These are phyloP conservation scores for Arthrobotrys musiformis DNA, from an alignment of 2,329 filamentous ascomycete species.

Conservation along the genomic window DNA sequence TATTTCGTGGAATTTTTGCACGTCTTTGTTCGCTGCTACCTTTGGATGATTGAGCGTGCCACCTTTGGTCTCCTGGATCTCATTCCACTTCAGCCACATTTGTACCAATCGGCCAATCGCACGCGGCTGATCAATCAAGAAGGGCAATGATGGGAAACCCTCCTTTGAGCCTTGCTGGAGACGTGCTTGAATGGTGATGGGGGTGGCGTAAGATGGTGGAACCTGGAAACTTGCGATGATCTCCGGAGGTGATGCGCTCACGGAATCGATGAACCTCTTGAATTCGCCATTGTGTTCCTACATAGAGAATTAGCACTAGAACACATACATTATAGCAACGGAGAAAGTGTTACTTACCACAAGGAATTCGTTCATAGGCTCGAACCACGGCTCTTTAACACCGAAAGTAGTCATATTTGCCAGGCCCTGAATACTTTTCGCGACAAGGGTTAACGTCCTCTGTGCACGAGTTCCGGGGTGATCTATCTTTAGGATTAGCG, in stretches of 20 bases:
- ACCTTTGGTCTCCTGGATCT: slow-evolving; percentile 62
- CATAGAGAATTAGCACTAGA: background rate
- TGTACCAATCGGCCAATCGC: slow-evolving; percentile 86
- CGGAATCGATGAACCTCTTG: slow-evolving; percentile 58
- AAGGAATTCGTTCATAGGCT: slow-evolving; percentile 76
- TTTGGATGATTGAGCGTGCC: slow-evolving; percentile 40
- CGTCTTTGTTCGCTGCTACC: slow-evolving; percentile 63
- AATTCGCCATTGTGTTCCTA: slow-evolving; percentile 58
- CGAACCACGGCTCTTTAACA: slow-evolving; percentile 78
- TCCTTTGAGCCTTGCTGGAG: slow-evolving; percentile 83
- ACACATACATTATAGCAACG: background rate
- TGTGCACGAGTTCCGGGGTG: slow-evolving; percentile 73
- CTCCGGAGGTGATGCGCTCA: slow-evolving; percentile 56
- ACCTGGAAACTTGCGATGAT: slow-evolving; percentile 64
- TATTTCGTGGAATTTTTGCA: slow-evolving; percentile 66
- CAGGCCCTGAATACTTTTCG: slow-evolving; percentile 75
- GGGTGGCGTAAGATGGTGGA: slow-evolving; percentile 89
- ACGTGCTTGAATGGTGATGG: slow-evolving; percentile 86
- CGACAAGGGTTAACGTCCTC: slow-evolving; percentile 74
- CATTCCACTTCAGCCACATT: slow-evolving; percentile 75
- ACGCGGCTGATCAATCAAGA: slow-evolving; percentile 87
- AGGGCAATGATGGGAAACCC: slow-evolving; percentile 91
- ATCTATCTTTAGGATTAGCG: slow-evolving; percentile 63
- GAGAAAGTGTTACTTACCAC: slow-evolving; percentile 41
- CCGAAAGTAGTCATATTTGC: slow-evolving; percentile 77